A percentile compares a stretch with the other conserved stretches of the same genome.
Conservation (phyloP, 139 green algal species). For the Yamagishiella unicocca region DNA sequence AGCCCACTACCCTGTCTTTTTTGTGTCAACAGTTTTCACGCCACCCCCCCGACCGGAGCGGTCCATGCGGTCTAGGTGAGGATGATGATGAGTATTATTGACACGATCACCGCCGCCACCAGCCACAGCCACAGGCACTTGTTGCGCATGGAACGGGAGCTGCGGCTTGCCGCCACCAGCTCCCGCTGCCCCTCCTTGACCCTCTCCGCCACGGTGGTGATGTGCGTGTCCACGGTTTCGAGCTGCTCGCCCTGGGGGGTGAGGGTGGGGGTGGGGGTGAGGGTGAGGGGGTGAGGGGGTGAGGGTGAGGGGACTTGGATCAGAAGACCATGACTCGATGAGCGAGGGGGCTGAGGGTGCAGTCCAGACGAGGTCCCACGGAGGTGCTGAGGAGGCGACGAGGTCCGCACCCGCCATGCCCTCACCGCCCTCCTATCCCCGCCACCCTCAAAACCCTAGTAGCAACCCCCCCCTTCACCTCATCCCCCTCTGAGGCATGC, state of each 20-base stretch:
- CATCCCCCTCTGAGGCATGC: too few relatives aligned
- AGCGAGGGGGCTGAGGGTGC: too few relatives aligned
- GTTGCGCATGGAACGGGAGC: conserved; percentile 55
- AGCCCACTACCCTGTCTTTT: too few relatives aligned
- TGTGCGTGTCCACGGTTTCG: conserved; percentile 67
- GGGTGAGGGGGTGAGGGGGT: background rate
- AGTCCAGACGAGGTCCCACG: too few relatives aligned
- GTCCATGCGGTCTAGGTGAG: conserved; percentile 45
- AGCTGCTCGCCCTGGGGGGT: conserved; percentile 53
- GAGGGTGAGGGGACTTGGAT: too few relatives aligned
- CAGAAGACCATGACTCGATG: too few relatives aligned
- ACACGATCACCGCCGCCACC: conserved; percentile 57
- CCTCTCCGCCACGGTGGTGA: conserved; percentile 64
- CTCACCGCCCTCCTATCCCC: conserved; percentile 49
- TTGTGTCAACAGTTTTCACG: too few relatives aligned
- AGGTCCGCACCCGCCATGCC: background rate
- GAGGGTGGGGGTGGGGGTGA: background rate
- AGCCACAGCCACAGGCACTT: conserved; percentile 72
- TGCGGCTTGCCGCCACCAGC: conserved; percentile 63
- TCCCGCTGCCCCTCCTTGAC: conserved; percentile 58
- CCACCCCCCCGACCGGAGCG: background rate
- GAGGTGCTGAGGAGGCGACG: too few relatives aligned
- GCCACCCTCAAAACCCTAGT: background rate
- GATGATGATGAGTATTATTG: conserved; percentile 65
- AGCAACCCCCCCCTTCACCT: background rate